Evolutionary conservation across 345 rosid species (phyloP), one percentile per base, ranked within the genome.

Genomic region (Ricinus communis): DNA sequence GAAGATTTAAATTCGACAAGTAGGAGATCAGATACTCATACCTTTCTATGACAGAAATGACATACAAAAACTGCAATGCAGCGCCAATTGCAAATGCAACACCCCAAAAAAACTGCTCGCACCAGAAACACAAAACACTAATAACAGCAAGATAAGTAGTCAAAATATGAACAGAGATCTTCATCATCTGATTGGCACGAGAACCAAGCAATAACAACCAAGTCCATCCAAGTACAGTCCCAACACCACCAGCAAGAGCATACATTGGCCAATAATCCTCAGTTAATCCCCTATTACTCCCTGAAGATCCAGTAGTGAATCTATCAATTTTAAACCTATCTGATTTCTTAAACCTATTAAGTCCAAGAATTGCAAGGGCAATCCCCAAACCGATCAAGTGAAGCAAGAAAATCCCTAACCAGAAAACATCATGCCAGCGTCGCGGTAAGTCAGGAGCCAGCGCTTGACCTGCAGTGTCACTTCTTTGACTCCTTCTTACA

Each of bases 11-110:
- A 31, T 16, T 55, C 1, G 5, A 54, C 60, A 10, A 33, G 41
- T 40, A n/a, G n/a, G 12, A 58, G 5, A 16, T 11, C 15, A 33
- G 27, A 31, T 50, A 24, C 40, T 63, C 77, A 13, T 85, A 93
- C 98, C 98, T 87, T 90, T 93, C 97, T 69, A 92, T 87, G 75
- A 92, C 97, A n/a, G 97, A 90, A 56, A 95, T 82, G 73, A 92
- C 96, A 79, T 95, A 95, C 86, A 95, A 79, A 82, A 95, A 95
- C 89, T 95, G 97, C 77, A 95, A 68, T 5, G 88, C 85, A 53
- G 93, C 97, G 68, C 90, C 97, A 38, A 83, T 71, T 2, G 91
- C 96, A 74, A 95, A 92, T 13, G 91, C 85, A 28, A 88, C 90
- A 8, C 96, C 98, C 88, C 96, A 89, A 73, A 93, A 91, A 77